Percentiles rank a stretch among this genome's conserved stretches.
Conservation (phyloP, 2,329 filamentous ascomycete species). For the Nothophoma quercina region DNA sequence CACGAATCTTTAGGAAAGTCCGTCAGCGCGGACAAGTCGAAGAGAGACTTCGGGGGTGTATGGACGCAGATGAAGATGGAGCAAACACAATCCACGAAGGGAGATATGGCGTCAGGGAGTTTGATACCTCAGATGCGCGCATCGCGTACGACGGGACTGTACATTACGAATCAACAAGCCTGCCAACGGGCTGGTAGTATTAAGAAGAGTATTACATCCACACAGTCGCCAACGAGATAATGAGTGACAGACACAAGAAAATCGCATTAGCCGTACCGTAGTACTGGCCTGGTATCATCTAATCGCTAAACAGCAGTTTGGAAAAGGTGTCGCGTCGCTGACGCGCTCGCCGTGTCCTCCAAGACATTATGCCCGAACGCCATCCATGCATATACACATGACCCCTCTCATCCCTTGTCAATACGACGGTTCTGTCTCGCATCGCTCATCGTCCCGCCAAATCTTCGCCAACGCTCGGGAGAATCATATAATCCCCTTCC, state of each 20-base stretch:
- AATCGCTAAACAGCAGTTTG: conserved; percentile 1
- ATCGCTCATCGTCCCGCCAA: too few species aligned
- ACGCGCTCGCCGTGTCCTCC: background rate
- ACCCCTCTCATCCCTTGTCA: background rate
- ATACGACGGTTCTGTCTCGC: too few species aligned
- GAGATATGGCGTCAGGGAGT: conserved; percentile 23
- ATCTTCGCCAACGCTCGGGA: conserved; percentile 1
- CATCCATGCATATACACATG: background rate
- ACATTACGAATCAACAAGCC: conserved; percentile 13
- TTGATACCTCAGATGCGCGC: conserved; percentile 25
- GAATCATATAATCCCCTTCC: conserved; percentile 39
- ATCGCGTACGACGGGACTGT: conserved; percentile 21
- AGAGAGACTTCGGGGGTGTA: background rate
- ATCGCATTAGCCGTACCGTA: conserved; percentile 5
- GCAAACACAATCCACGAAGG: background rate
- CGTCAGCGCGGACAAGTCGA: background rate
- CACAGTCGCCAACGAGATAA: too few species aligned
- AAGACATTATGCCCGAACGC: background rate
- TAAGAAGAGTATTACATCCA: background rate
- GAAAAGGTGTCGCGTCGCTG: background rate
- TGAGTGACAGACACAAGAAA: conserved; percentile 2
- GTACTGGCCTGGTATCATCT: conserved; percentile 17
- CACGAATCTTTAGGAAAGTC: background rate
- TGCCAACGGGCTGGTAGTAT: conserved; percentile 9
- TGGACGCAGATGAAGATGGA: background rate